A percentile compares a stretch with the other conserved stretches of the same genome.
These are phyloP conservation scores for Ailanthus altissimus DNA, from an alignment of 345 rosid genomes.

Conservation along the genomic window DNA sequence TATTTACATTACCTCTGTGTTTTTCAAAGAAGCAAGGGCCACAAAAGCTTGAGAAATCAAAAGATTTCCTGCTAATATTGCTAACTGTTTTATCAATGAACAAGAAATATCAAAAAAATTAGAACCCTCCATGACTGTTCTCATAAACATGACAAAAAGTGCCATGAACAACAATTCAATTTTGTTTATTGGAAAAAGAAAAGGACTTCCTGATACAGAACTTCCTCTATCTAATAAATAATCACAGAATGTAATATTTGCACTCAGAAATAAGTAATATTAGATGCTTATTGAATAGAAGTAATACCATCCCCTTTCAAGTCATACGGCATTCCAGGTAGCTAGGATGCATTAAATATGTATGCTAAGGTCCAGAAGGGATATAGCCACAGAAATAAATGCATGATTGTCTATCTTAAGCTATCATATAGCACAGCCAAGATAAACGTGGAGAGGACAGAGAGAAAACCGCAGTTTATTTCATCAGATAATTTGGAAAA, in stretches of 20 bases:
- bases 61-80: constrained; percentile 89
- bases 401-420: too few species aligned
- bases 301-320: not conserved
- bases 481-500: too few species aligned
- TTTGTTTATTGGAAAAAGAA: not conserved
- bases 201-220: not conserved
- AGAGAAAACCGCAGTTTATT: too few species aligned
- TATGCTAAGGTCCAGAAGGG: too few species aligned
- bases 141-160: not conserved
- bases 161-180: not conserved
- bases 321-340: too few species aligned
- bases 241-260: not conserved
- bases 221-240: not conserved
- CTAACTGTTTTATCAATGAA: constrained; percentile 52
- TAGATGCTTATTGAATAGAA: not conserved
- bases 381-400: too few species aligned
- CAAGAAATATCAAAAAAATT: not conserved
- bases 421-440: too few species aligned
- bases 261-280: not conserved
- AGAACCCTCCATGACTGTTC: not conserved
- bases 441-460: too few species aligned
- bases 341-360: too few species aligned
- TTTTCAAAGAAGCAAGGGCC: constrained; percentile 72
- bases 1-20: constrained; percentile 61
- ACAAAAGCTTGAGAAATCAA: constrained; percentile 86